phyloP scores from a whole-genome alignment of 768 basidiomycete genomes.

The Fibroporia radiculosa region DNA sequence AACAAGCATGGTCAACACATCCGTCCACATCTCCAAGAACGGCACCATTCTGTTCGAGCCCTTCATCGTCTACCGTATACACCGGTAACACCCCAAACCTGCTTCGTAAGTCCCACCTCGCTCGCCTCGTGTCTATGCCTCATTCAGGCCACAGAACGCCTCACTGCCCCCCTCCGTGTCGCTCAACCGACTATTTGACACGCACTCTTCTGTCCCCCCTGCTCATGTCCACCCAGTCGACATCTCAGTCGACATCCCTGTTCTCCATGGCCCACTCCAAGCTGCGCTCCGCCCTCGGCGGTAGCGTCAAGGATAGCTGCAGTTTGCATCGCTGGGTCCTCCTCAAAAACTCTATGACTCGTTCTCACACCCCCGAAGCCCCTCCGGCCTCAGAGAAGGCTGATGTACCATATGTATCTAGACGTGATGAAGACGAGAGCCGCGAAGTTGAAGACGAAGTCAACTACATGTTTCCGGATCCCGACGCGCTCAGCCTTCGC shows the following conservation, averaged over 20 bases:
- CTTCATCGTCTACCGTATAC: slow-evolving; percentile 84
- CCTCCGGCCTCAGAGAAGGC: slow-evolving; percentile 14
- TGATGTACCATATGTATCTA: slow-evolving; percentile 29
- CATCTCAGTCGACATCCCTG: slow-evolving; percentile 37
- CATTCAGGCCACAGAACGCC: slow-evolving; percentile 16
- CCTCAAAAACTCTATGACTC: slow-evolving; percentile 75
- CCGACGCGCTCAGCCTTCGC: slow-evolving; percentile 42
- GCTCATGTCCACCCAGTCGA: slow-evolving; percentile 17
- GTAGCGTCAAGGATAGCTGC: slow-evolving; percentile 50
- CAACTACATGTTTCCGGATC: slow-evolving; percentile 79
- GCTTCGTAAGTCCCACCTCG: slow-evolving; percentile 1
- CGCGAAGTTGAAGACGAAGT: slow-evolving; percentile 48
- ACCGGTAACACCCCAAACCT: slow-evolving; percentile 32
- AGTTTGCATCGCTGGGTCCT: slow-evolving; percentile 85
- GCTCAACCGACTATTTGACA: slow-evolving; percentile 26
- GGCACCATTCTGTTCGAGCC: slow-evolving; percentile 84
- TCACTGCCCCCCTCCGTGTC: slow-evolving; percentile 15
- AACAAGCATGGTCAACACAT: slow-evolving; percentile 76
- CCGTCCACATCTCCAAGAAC: slow-evolving; percentile 73
- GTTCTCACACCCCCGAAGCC: slow-evolving; percentile 36
- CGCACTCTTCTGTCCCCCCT: slow-evolving; percentile 13
- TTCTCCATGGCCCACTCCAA: slow-evolving; percentile 65
- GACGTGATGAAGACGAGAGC: slow-evolving; percentile 34
- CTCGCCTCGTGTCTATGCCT: slow-evolving; percentile 3
- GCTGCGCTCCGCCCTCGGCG: slow-evolving; percentile 54